Conservation (phyloP, 2,329 filamentous ascomycete species). For the Penicillium sp. region DNA sequence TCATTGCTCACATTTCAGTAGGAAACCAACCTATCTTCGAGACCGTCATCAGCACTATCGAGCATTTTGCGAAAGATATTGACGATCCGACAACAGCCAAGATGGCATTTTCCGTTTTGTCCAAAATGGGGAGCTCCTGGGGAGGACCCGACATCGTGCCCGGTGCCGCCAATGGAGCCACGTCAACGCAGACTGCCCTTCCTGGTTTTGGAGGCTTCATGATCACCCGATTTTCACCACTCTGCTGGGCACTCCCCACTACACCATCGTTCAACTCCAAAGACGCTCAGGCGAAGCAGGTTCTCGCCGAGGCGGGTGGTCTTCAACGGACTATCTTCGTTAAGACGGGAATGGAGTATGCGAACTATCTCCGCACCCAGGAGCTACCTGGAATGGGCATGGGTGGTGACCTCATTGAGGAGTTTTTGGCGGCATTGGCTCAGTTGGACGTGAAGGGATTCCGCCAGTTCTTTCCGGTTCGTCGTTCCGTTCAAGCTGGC, state of each 20-base stretch:
- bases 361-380: constrained; percentile 46
- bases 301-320: constrained; percentile 78
- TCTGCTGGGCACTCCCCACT: constrained; percentile 82
- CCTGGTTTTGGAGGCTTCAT: constrained; percentile 91
- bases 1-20: constrained; percentile 11
- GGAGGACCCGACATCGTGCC: constrained; percentile 70
- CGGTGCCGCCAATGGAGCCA: constrained; percentile 25
- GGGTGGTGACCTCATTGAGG: constrained; percentile 42
- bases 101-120: constrained; percentile 75
- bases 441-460: constrained; percentile 44
- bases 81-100: constrained; percentile 60
- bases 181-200: constrained; percentile 46
- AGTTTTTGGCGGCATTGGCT: constrained; percentile 43
- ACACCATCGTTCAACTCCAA: constrained; percentile 73
- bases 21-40: constrained; percentile 89
- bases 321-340: constrained; percentile 84
- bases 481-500: constrained; percentile 4
- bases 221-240: constrained; percentile 77
- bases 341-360: constrained; percentile 80
- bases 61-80: constrained; percentile 73
- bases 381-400: constrained; percentile 47
- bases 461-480: constrained; percentile 46
- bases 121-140: constrained; percentile 80
- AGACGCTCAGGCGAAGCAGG: constrained; percentile 82
- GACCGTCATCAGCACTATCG: constrained; percentile 75